Evolutionary conservation across 805 yeast species (phyloP).

Genomic region (Starmera quercuum): DNA sequence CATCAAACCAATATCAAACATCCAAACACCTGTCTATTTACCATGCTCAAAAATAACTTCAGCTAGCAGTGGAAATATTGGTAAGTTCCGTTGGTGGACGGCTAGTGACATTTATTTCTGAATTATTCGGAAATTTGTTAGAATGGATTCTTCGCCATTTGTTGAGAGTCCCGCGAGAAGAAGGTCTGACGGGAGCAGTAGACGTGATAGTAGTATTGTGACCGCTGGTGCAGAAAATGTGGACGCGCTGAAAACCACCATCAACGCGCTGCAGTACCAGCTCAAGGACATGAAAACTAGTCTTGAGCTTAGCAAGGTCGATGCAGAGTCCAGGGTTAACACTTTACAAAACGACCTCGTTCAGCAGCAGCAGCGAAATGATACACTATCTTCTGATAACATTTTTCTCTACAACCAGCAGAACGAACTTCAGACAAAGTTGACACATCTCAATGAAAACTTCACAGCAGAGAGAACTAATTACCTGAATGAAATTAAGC

Average conservation of each 20-base stretch:
- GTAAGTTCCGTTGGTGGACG: too few relatives aligned
- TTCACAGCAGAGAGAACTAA: slow-evolving; percentile 14
- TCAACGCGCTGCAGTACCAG: slow-evolving; percentile 27
- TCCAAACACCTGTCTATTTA: too few relatives aligned
- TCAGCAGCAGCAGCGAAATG: slow-evolving; percentile 9
- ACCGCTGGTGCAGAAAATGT: too few relatives aligned
- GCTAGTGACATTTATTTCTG: too few relatives aligned
- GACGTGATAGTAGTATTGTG: too few relatives aligned
- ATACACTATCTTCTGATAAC: slow-evolving; percentile 22
- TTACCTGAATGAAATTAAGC: slow-evolving; percentile 22
- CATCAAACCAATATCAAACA: too few relatives aligned
- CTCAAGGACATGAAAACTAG: slow-evolving; percentile 29
- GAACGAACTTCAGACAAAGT: slow-evolving; percentile 20
- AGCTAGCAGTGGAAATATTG: too few relatives aligned
- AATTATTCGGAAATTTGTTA: too few relatives aligned
- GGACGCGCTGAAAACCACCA: slow-evolving; percentile 7
- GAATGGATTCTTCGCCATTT: too few relatives aligned
- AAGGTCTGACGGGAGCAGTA: too few relatives aligned
- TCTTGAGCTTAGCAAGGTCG: slow-evolving; percentile 26
- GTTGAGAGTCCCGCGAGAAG: too few relatives aligned
- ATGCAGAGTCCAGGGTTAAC: slow-evolving; percentile 22
- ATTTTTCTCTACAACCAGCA: slow-evolving; percentile 27
- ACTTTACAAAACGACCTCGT: slow-evolving; percentile 20
- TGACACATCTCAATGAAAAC: slow-evolving; percentile 19
- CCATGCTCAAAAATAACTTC: too few relatives aligned